These are phyloP conservation scores for Colletotrichum sp. DNA, from an alignment of 2,329 filamentous ascomycete genomes.

Conservation along the genomic window DNA sequence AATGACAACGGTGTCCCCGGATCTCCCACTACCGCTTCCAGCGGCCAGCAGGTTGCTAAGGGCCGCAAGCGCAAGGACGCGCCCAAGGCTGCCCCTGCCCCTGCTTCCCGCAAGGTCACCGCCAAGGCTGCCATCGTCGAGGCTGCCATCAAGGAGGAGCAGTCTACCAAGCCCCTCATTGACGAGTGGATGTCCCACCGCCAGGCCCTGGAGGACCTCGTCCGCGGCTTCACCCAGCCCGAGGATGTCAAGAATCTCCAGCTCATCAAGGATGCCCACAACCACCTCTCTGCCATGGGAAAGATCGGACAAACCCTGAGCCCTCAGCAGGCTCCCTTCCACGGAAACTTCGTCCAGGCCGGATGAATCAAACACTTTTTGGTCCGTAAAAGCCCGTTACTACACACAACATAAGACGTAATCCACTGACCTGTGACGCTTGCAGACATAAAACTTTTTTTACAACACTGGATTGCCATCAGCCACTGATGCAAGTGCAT, in stretches of 20 bases:
- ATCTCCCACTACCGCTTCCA: constrained; percentile 36
- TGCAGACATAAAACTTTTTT: not conserved
- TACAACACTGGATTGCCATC: not conserved
- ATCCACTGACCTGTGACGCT: not conserved
- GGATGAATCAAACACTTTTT: constrained; percentile 29
- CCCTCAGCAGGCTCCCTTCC: constrained; percentile 6
- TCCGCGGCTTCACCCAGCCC: constrained; percentile 53
- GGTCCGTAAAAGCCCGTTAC: constrained; percentile 9
- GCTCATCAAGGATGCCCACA: constrained; percentile 56
- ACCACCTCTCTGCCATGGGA: constrained; percentile 54
- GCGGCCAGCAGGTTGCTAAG: constrained; percentile 44
- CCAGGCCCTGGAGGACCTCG: constrained; percentile 64
- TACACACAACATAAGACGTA: not conserved
- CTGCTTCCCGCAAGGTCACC: constrained; percentile 52
- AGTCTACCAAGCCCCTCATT: constrained; percentile 44
- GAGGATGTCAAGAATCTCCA: constrained; percentile 58
- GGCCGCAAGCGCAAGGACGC: constrained; percentile 64
- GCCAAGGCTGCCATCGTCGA: constrained; percentile 43
- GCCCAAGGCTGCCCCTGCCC: constrained; percentile 37
- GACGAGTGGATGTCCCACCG: constrained; percentile 67
- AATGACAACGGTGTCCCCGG: constrained; percentile 58
- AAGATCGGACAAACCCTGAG: constrained; percentile 49
- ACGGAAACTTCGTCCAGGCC: constrained; percentile 28
- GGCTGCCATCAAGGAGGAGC: constrained; percentile 35
- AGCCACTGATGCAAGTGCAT: constrained; percentile 14